Percentiles rank a stretch among this genome's conserved stretches.
Conservation (phyloP, 2,329 filamentous ascomycete species). For the Rachicladosporium sp. region DNA sequence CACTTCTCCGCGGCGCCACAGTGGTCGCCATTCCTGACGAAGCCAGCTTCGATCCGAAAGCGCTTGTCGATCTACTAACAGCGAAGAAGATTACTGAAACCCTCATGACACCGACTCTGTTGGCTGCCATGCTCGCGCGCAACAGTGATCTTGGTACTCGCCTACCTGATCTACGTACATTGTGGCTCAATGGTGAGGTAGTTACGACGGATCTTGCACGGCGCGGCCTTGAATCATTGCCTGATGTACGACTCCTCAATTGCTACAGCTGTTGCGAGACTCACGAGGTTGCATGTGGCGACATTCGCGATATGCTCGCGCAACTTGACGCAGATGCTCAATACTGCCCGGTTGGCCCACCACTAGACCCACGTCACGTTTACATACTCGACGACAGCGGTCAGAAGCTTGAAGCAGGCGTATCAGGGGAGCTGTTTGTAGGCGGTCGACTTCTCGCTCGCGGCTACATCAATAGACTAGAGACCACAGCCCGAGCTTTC, state of each 20-base stretch:
- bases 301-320: conserved; percentile 50
- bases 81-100: conserved; percentile 61
- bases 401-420: conserved; percentile 49
- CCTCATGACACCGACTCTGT: conserved; percentile 69
- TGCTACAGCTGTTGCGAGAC: conserved; percentile 77
- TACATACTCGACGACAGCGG: conserved; percentile 63
- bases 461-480: conserved; percentile 66
- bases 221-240: conserved; percentile 54
- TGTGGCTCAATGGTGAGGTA: conserved; percentile 76
- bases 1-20: conserved; percentile 62
- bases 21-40: conserved; percentile 65
- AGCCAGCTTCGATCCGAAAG: conserved; percentile 63
- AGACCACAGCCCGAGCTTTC: conserved; percentile 64
- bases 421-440: conserved; percentile 61
- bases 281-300: conserved; percentile 66
- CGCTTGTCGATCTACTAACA: conserved; percentile 58
- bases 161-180: conserved; percentile 53
- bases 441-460: conserved; percentile 62
- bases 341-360: conserved; percentile 63
- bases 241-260: conserved; percentile 59
- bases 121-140: conserved; percentile 60
- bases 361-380: conserved; percentile 53
- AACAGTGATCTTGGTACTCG: conserved; percentile 49
- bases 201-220: conserved; percentile 68
- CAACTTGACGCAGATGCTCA: conserved; percentile 39